These are phyloP conservation scores for Dinochytrium kinnereticum DNA, from an alignment of 371 early-diverging fungal species.

Conservation along the genomic window DNA sequence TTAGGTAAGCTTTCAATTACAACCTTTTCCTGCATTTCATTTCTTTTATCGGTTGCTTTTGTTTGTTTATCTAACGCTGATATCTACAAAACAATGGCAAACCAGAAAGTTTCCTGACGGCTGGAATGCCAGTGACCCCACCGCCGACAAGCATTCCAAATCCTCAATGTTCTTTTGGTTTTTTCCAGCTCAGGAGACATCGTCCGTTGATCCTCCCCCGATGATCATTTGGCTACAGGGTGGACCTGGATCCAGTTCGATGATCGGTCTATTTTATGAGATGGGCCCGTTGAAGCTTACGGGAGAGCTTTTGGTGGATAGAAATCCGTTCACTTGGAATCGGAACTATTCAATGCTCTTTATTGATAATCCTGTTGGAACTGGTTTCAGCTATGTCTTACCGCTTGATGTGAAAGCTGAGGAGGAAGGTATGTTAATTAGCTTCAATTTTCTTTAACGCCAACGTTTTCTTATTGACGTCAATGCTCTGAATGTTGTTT, in stretches of 20 bases:
- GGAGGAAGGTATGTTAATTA: background rate
- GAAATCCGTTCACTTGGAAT: slow-evolving; percentile 53
- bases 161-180: slow-evolving; percentile 67
- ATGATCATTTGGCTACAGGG: slow-evolving; percentile 66
- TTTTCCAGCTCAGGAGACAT: slow-evolving; percentile 60
- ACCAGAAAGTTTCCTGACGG: slow-evolving; percentile 31
- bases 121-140: slow-evolving; percentile 11
- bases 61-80: no score
- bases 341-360: slow-evolving; percentile 60
- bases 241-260: slow-evolving; percentile 67
- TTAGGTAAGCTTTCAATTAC: slow-evolving; percentile 52
- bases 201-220: slow-evolving; percentile 50
- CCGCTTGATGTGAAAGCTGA: background rate
- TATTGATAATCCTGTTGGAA: slow-evolving; percentile 73
- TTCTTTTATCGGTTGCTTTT: no score
- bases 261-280: slow-evolving; percentile 69
- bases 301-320: slow-evolving; percentile 39
- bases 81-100: slow-evolving; percentile 10
- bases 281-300: slow-evolving; percentile 55
- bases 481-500: background rate
- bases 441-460: background rate
- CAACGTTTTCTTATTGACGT: background rate
- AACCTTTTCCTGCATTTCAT: no score
- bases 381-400: slow-evolving; percentile 57
- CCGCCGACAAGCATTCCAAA: background rate